Evolutionary conservation across 2,329 filamentous ascomycete species (phyloP).

Genomic region (Aspergillus udagawae): DNA sequence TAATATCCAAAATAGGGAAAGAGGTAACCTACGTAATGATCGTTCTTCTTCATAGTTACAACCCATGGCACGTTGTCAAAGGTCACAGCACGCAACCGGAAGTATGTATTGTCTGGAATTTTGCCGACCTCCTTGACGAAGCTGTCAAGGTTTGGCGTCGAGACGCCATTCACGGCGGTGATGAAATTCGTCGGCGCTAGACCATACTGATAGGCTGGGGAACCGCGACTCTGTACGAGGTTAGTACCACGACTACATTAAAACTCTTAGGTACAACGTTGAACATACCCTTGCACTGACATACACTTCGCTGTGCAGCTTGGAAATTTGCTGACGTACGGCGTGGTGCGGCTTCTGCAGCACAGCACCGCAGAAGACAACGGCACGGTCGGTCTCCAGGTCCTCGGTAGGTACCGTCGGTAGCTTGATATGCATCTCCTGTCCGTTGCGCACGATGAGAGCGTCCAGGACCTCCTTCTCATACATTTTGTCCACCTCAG

Average conservation of each 20-base stretch:
- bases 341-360: conserved; percentile 92
- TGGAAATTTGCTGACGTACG: conserved; percentile 94
- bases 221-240: conserved; percentile 61
- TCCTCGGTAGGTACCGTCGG: conserved; percentile 84
- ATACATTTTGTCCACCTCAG: conserved; percentile 96
- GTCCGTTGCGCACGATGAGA: conserved; percentile 77
- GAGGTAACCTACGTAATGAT: conserved; percentile 67
- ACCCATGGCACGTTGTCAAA: conserved; percentile 99
- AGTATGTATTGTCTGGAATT: conserved; percentile 97
- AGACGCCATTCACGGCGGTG: conserved; percentile 85
- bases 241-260: conserved; percentile 7
- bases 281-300: conserved; percentile 68
- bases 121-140: conserved; percentile 79
- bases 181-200: conserved; percentile 97
- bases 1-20: not conserved
- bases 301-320: conserved; percentile 93
- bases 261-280: too few species aligned
- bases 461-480: conserved; percentile 77
- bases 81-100: conserved; percentile 93
- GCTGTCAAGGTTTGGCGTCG: conserved; percentile 74
- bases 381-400: conserved; percentile 84
- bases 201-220: conserved; percentile 82
- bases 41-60: conserved; percentile 99
- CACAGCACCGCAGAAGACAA: conserved; percentile 93
- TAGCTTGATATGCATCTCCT: conserved; percentile 72